Evolutionary conservation across 805 yeast genomes (phyloP).

Genomic region (Wickerhamomyces queroliae): DNA sequence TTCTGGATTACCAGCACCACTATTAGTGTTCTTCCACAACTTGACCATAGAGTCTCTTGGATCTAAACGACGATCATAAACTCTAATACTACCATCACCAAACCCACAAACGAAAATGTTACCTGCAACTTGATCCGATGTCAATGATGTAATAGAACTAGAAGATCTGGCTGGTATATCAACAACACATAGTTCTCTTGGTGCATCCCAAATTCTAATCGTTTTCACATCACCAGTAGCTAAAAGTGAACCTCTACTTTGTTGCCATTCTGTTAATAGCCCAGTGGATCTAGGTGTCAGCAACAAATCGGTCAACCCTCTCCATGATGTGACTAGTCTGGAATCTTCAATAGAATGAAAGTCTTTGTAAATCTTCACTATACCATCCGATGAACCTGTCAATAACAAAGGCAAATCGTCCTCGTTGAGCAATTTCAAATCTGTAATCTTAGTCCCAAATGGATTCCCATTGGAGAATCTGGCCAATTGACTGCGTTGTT

Average conservation of each 20-base stretch:
- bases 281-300: slow-evolving; percentile 81
- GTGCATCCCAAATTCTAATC: slow-evolving; percentile 94
- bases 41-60: slow-evolving; percentile 81
- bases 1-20: slow-evolving; percentile 25
- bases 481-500: slow-evolving; percentile 44
- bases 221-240: slow-evolving; percentile 95
- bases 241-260: slow-evolving; percentile 81
- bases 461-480: slow-evolving; percentile 83
- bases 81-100: slow-evolving; percentile 83
- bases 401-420: slow-evolving; percentile 83
- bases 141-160: slow-evolving; percentile 79
- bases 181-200: slow-evolving; percentile 77
- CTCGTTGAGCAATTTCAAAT: slow-evolving; percentile 80
- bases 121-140: slow-evolving; percentile 95
- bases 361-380: slow-evolving; percentile 78
- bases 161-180: slow-evolving; percentile 92
- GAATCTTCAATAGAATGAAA: slow-evolving; percentile 52
- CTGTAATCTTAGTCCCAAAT: slow-evolving; percentile 83
- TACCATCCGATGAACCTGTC: slow-evolving; percentile 92
- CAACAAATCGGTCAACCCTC: slow-evolving; percentile 82
- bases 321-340: slow-evolving; percentile 80
- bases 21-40: slow-evolving; percentile 60
- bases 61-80: slow-evolving; percentile 84
- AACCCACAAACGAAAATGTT: slow-evolving; percentile 87
- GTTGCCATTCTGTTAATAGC: slow-evolving; percentile 92